Base-by-base conservation (phyloP, 139 green algal species). In the Chlorella sp. region DNA sequence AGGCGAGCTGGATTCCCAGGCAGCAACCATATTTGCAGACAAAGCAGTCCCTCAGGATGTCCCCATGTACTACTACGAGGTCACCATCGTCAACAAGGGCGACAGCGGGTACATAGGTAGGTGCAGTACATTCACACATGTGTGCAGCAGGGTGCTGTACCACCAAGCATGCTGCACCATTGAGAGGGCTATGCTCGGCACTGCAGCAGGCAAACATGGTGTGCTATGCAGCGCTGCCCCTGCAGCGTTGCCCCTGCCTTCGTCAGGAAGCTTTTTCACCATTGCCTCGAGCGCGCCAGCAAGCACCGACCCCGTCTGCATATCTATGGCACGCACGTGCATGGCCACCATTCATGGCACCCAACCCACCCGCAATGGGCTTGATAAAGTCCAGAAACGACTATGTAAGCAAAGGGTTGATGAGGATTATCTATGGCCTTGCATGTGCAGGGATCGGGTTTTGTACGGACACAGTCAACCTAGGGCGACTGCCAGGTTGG, bases 31-130 rank as follows among this genome's bases (percentile, higher is more conserved):
- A 5, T 86, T 90, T 76, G 85, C 83, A n/a, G 91, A 95, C 74
- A 74, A 76, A 6, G 80, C 88, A 1, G 86, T 89, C 4, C 92
- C 91, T 0, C 60, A 65, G 5, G 78, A 84, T 10, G 61, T 55
- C 14, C 67, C 72, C 2, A n/a, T 97, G 0, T 97, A 91, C 74
- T 97, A 97, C 72, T 97, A 89, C 62, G 93, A 97, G 75, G 5
- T 93, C 3, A 87, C 75, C 0, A 72, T 97, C 24, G n/a, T 86
- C n/a, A 81, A 94, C 49, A 50, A 67, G 24, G 93, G 91, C 23
- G 77, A 91, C 5, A 34, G 35, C 1, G 83, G 90, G 17, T 77
- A 67, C 0, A 90, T 96, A 31, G 86, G 67, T n/a, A 79, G 96
- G 2, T 92, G 93, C 32, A 97, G 95, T 68, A 81, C 86, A n/a